These are phyloP conservation scores for Pochonia chlamydosporia DNA, from an alignment of 2,329 filamentous ascomycete genomes.

Conservation along the genomic window DNA sequence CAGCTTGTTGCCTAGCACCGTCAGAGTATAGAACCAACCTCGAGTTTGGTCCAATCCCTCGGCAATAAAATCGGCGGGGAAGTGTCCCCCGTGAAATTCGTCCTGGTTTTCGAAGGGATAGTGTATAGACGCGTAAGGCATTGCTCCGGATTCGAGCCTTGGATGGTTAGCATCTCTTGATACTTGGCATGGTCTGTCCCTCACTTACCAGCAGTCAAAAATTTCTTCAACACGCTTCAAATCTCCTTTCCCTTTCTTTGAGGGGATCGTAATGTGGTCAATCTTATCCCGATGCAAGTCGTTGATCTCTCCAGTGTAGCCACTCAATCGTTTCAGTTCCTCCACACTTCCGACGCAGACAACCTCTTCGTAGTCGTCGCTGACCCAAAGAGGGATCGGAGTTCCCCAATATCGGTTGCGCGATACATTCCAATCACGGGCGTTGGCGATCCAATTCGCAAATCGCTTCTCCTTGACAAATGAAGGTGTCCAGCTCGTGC, in stretches of 20 bases:
- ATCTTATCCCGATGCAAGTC: conserved; percentile 20
- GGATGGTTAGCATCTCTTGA: not conserved
- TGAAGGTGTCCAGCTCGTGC: conserved; percentile 18
- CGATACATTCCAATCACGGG: conserved; percentile 18
- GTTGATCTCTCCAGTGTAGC: conserved; percentile 14
- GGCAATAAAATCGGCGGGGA: conserved; percentile 22
- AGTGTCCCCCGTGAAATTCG: conserved; percentile 14
- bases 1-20: conserved; percentile 19
- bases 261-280: conserved; percentile 20
- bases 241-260: conserved; percentile 18
- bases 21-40: conserved; percentile 23
- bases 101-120: conserved; percentile 20
- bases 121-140: conserved; percentile 20
- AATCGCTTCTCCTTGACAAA: conserved; percentile 21
- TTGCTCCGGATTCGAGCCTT: conserved; percentile 20
- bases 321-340: conserved; percentile 18
- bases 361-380: conserved; percentile 20
- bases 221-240: conserved; percentile 20
- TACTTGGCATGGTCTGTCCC: not conserved
- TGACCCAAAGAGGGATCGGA: conserved; percentile 20
- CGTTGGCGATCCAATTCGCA: conserved; percentile 18
- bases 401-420: conserved; percentile 21
- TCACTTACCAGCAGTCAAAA: conserved; percentile 21
- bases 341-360: conserved; percentile 18
- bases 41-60: conserved; percentile 21